Evolutionary conservation across 2,329 filamentous ascomycete genomes (phyloP).

Genomic region (Trichoderma gracile): DNA sequence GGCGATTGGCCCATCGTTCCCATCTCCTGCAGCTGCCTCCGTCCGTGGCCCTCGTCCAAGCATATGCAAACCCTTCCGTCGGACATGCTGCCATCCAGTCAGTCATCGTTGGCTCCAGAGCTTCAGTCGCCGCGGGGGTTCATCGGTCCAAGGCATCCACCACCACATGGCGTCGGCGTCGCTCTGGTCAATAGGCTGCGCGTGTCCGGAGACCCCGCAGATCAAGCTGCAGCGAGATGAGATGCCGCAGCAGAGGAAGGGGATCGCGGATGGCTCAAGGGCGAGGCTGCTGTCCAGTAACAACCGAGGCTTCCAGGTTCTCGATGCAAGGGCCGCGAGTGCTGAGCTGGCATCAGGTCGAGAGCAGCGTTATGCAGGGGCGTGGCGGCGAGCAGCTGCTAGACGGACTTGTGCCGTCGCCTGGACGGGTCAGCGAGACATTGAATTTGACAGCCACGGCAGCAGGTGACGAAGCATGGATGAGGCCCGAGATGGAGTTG

Average conservation of each 20-base stretch:
- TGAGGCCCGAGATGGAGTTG: slow-evolving; percentile 2
- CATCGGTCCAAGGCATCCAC: slow-evolving; percentile 7
- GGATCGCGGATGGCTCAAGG: neutral
- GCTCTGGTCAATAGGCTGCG: slow-evolving; percentile 10
- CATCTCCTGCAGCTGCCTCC: neutral
- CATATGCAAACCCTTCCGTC: slow-evolving; percentile 10
- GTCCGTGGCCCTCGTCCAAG: neutral
- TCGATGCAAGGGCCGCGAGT: slow-evolving; percentile 15
- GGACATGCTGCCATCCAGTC: neutral
- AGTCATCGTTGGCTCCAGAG: neutral
- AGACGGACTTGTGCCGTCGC: neutral
- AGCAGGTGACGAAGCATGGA: neutral
- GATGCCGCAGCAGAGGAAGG: slow-evolving; percentile 2
- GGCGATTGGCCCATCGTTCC: neutral
- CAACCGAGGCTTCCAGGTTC: neutral
- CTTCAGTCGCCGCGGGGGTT: slow-evolving; percentile 2
- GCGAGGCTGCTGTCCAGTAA: neutral
- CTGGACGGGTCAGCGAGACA: slow-evolving; percentile 6
- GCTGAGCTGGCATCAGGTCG: neutral
- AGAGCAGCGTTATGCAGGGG: slow-evolving; percentile 2
- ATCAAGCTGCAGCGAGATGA: slow-evolving; percentile 18
- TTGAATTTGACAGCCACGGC: neutral
- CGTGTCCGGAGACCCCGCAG: slow-evolving; percentile 19
- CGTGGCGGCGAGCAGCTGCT: neutral
- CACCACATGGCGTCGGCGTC: slow-evolving; percentile 11